Percentiles rank a stretch among this genome's conserved stretches.
Evolutionary conservation across 257 asterid species (phyloP).

Genomic region (Solanum acaule): DNA sequence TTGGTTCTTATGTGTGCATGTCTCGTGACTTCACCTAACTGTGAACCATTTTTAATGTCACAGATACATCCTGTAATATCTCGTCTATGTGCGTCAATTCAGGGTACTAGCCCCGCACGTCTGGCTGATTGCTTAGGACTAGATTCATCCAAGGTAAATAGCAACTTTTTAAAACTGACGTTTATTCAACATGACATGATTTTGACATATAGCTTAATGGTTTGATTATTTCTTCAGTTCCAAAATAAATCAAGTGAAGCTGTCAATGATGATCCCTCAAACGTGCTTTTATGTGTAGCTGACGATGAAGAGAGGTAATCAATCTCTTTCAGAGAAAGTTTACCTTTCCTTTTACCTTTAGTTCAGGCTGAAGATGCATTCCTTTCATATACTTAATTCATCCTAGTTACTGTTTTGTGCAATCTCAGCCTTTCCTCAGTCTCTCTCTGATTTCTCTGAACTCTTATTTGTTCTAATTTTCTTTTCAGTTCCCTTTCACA

Average conservation of each 20-base stretch:
- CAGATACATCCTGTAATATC: constrained; percentile 99
- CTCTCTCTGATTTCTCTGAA: not conserved
- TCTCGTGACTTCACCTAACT: constrained; percentile 7
- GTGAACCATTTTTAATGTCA: constrained; percentile 7
- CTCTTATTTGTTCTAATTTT: not conserved
- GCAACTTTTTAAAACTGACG: not conserved
- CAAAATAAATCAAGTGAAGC: constrained; percentile 68
- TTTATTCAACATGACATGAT: not conserved
- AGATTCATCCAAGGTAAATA: constrained; percentile 79
- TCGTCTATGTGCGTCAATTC: constrained; percentile 90
- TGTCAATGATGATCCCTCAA: constrained; percentile 52
- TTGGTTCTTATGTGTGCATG: constrained; percentile 2
- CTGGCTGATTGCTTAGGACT: constrained; percentile 98
- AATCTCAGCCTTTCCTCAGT: not conserved
- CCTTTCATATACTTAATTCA: not conserved
- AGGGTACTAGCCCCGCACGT: constrained; percentile 96
- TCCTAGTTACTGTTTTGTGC: not conserved
- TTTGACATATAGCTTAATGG: not conserved
- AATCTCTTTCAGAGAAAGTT: constrained; percentile 2
- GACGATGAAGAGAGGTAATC: constrained; percentile 82
- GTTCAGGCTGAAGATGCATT: not conserved
- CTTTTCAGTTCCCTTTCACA: not conserved
- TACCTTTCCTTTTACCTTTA: not conserved
- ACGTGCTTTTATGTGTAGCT: constrained; percentile 38
- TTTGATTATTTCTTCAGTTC: constrained; percentile 40